Evolutionary conservation across 495 filamentous ascomycete genomes (phyloP).

Genomic region (Neurospora hispaniola): DNA sequence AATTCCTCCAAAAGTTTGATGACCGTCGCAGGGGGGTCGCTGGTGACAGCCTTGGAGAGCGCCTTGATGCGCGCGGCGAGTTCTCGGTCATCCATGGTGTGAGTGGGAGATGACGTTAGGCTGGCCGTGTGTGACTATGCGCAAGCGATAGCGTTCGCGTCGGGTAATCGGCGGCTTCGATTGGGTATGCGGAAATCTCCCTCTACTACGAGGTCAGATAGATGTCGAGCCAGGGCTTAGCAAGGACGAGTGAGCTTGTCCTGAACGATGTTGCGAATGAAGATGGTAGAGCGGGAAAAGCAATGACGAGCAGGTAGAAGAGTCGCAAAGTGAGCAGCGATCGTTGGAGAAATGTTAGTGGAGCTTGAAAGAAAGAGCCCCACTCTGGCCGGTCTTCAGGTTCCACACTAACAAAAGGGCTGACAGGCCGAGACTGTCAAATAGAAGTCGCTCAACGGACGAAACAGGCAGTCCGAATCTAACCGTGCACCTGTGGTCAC

Average conservation of each 20-base stretch:
- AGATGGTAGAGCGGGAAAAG: not conserved
- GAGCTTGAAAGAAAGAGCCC: not conserved
- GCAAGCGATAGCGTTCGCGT: not conserved
- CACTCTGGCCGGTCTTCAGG: not conserved
- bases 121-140: not conserved
- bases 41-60: conserved; percentile 65
- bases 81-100: conserved; percentile 68
- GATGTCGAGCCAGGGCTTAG: not conserved
- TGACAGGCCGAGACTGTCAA: not conserved
- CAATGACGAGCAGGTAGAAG: not conserved
- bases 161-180: not conserved
- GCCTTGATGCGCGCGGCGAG: conserved; percentile 61
- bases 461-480: not conserved
- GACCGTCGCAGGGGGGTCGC: conserved; percentile 54
- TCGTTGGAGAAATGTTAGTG: not conserved
- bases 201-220: not conserved
- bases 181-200: not conserved
- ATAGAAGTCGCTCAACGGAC: not conserved
- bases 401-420: not conserved
- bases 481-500: not conserved
- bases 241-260: not conserved
- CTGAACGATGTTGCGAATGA: not conserved
- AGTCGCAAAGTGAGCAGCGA: not conserved
- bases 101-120: not conserved
- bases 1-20: conserved; percentile 63